phyloP scores from a whole-genome alignment of 495 filamentous ascomycete species.

The Lophiostoma macrostomum region DNA sequence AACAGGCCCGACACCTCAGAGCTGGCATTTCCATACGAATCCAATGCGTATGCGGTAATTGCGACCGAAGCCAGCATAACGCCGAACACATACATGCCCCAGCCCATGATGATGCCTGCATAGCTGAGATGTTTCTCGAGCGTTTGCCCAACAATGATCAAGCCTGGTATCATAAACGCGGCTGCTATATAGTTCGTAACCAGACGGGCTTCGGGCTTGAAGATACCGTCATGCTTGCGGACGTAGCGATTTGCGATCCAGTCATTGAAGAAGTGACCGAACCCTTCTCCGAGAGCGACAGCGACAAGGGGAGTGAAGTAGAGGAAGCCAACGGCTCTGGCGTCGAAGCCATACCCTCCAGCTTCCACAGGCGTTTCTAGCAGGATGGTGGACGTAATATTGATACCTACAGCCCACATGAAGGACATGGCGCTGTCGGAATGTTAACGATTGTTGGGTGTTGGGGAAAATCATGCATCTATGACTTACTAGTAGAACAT shows the following conservation, averaged over 20 bases:
- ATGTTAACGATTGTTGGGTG: background rate
- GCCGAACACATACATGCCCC: slow-evolving; percentile 56
- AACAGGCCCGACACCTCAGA: slow-evolving; percentile 58
- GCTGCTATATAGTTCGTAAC: slow-evolving; percentile 50
- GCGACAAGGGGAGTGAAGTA: slow-evolving; percentile 60
- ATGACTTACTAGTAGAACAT: slow-evolving; percentile 54
- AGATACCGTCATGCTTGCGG: slow-evolving; percentile 49
- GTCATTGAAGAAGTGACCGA: slow-evolving; percentile 62
- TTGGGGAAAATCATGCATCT: background rate
- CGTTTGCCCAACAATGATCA: slow-evolving; percentile 56
- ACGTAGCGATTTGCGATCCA: slow-evolving; percentile 49
- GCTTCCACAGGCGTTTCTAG: slow-evolving; percentile 41
- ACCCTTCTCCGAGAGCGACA: slow-evolving; percentile 50
- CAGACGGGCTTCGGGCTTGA: slow-evolving; percentile 60
- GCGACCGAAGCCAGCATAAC: slow-evolving; percentile 65
- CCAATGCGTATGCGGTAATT: slow-evolving; percentile 59
- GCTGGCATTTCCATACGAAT: slow-evolving; percentile 55
- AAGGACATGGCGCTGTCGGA: slow-evolving; percentile 43
- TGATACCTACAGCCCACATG: slow-evolving; percentile 61
- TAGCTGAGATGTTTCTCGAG: slow-evolving; percentile 54
- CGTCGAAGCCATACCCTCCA: slow-evolving; percentile 51
- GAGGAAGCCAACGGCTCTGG: slow-evolving; percentile 55
- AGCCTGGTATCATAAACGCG: slow-evolving; percentile 50
- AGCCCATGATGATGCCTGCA: slow-evolving; percentile 54
- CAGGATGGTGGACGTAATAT: slow-evolving; percentile 59